Evolutionary conservation across 192 early-diverging fungal species (phyloP), one percentile per base, ranked within the genome.

Genomic region (Geranomyces variabilis): DNA sequence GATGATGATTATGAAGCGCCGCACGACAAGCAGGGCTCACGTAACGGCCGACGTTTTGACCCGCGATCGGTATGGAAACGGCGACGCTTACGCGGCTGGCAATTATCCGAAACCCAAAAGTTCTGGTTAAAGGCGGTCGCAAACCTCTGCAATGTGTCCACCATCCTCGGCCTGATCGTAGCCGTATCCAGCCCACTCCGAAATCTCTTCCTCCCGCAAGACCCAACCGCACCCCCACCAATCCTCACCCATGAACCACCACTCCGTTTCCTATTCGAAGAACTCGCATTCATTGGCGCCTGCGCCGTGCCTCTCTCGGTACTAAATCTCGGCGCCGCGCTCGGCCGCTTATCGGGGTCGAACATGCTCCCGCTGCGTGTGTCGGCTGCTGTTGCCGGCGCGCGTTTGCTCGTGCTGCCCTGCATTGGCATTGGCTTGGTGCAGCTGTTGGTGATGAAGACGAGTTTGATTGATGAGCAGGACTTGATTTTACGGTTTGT

Each of bases 401-500:
- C 55, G 29, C 61, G 79, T 7, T 44, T 80, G 21, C 62, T 80
- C 19, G 21, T 77, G 10, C 45, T 80, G 34, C 79, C 79, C 3
- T 46, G 71, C n/a, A 41, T 80, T 12, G 75, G 75, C 0, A 70
- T 80, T 58, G 63, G 45, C 26, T 17, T 74, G 21, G 46, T 56
- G 10, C 67, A 77, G 75, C 33, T 71, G 36, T 69, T 76, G 30
- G 60, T 63, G 14, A 22, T 15, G 1, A n/a, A 41, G 14, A 49
- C 46, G 5, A 41, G 10, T 10, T 26, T 63, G 22, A 74, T 77
- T 33, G 66, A 46, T 26, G 26, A 14, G 44, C 12, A 36, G 28
- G 75, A 73, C n/a, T 78, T 69, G 30, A 77, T 80, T 29, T 63
- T 80, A 22, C 59, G 75, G 48, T 80, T 80, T 66, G 71, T 80